A percentile compares a stretch with the other conserved stretches of the same genome.
phyloP scores from a whole-genome alignment of 768 basidiomycete genomes.

The Tricholoma hemisulphureum region DNA sequence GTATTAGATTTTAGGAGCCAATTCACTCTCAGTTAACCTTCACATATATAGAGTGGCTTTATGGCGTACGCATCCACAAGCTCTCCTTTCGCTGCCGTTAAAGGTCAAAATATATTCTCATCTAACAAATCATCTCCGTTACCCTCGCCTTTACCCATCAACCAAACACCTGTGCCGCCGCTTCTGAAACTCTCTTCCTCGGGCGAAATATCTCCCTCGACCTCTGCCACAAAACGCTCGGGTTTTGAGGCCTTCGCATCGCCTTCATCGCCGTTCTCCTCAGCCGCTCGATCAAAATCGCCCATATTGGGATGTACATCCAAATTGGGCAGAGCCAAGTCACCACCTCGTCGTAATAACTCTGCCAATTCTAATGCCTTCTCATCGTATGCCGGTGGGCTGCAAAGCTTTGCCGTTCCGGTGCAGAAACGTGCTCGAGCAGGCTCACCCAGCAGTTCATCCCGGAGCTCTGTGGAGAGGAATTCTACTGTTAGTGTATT shows the following conservation, averaged over 20 bases:
- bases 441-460: slow-evolving; percentile 46
- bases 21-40: slow-evolving; percentile 11
- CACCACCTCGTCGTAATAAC: slow-evolving; percentile 49
- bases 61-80: slow-evolving; percentile 74
- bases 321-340: slow-evolving; percentile 48
- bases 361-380: slow-evolving; percentile 52
- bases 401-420: slow-evolving; percentile 51
- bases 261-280: slow-evolving; percentile 29
- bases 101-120: slow-evolving; percentile 59
- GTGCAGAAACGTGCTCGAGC: slow-evolving; percentile 55
- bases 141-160: slow-evolving; percentile 19
- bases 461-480: slow-evolving; percentile 46
- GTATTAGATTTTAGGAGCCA: slow-evolving; percentile 17
- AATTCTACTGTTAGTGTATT: slow-evolving; percentile 25
- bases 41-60: slow-evolving; percentile 63
- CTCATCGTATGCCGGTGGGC: slow-evolving; percentile 55
- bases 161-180: slow-evolving; percentile 9
- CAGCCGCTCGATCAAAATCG: slow-evolving; percentile 48
- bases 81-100: slow-evolving; percentile 74
- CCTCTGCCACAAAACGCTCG: slow-evolving; percentile 31
- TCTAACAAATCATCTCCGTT: slow-evolving; percentile 37
- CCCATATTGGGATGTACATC: slow-evolving; percentile 46
- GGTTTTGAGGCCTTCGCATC: slow-evolving; percentile 36
- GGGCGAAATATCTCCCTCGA: slow-evolving; percentile 18
- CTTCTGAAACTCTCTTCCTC: slow-evolving; percentile 9